phyloP scores from a whole-genome alignment of 306 rosid genomes.

The Cyamopsis tetragonoloba region DNA sequence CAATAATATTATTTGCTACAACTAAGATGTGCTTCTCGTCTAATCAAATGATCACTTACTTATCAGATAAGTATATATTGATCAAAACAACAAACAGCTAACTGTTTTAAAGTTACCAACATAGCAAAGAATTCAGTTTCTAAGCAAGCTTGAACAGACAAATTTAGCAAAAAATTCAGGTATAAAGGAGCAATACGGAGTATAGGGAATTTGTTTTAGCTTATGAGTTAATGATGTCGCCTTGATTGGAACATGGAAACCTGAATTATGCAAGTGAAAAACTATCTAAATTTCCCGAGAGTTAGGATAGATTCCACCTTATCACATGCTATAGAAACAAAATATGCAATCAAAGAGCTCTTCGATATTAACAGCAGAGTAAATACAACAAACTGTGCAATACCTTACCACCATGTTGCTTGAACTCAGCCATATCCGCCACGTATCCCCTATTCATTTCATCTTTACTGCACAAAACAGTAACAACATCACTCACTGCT shows the following conservation, averaged over 20 bases:
- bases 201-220: neutral
- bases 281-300: neutral
- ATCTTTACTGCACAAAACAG: constrained; percentile 64
- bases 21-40: neutral
- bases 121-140: constrained; percentile 16
- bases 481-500: constrained; percentile 25
- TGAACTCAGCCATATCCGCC: constrained; percentile 71
- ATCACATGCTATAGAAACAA: constrained; percentile 3
- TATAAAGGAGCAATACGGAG: neutral
- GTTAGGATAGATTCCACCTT: neutral
- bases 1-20: constrained; percentile 1
- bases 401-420: constrained; percentile 90
- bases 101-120: neutral
- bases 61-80: neutral
- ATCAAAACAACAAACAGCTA: constrained; percentile 3
- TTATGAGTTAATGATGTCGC: neutral
- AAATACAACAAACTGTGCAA: neutral
- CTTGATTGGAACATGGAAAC: neutral
- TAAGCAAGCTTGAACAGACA: neutral
- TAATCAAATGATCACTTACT: neutral
- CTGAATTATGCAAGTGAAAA: neutral
- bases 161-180: neutral
- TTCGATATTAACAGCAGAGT: neutral
- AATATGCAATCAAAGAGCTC: neutral
- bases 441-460: constrained; percentile 84